Percentiles rank a stretch among this genome's conserved stretches.
These are phyloP conservation scores for Colletotrichum scovillei DNA, from an alignment of 2,329 filamentous ascomycete species.

Conservation along the genomic window DNA sequence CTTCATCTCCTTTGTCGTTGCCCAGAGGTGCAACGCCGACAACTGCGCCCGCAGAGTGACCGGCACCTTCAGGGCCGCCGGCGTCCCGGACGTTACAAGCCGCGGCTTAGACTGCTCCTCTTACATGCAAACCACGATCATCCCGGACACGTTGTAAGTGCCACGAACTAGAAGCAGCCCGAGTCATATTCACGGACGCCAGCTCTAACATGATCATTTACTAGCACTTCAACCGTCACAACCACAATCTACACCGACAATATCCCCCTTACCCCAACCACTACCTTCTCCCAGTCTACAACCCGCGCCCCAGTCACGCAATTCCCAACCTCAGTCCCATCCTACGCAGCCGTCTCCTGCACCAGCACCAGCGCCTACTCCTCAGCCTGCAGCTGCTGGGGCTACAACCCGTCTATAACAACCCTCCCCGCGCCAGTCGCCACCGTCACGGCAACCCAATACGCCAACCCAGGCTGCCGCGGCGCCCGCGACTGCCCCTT, in stretches of 20 bases:
- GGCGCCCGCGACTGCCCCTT: neutral
- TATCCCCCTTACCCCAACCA: neutral
- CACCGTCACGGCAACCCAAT: slow-evolving; percentile 50
- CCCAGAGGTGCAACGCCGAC: slow-evolving; percentile 15
- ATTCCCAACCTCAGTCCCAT: neutral
- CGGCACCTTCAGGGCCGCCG: slow-evolving; percentile 5
- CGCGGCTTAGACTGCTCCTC: slow-evolving; percentile 13
- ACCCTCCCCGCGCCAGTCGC: slow-evolving; percentile 51
- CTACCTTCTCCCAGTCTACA: neutral
- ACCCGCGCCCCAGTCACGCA: slow-evolving; percentile 39
- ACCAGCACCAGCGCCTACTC: slow-evolving; percentile 48
- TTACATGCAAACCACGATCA: slow-evolving; percentile 24
- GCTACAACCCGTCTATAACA: slow-evolving; percentile 49
- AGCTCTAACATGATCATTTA: neutral
- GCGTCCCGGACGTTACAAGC: neutral
- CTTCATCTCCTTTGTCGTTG: neutral
- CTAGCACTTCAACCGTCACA: slow-evolving; percentile 22
- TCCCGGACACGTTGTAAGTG: slow-evolving; percentile 8
- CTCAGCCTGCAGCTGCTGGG: slow-evolving; percentile 57
- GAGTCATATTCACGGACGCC: too few relatives aligned
- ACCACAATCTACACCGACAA: slow-evolving; percentile 1
- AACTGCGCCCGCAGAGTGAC: slow-evolving; percentile 32
- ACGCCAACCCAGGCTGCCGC: slow-evolving; percentile 11
- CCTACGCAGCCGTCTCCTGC: slow-evolving; percentile 48
- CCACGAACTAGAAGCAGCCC: too few relatives aligned